These are phyloP conservation scores for Actinomucor elegans DNA, from an alignment of 371 early-diverging fungal species.

Conservation along the genomic window DNA sequence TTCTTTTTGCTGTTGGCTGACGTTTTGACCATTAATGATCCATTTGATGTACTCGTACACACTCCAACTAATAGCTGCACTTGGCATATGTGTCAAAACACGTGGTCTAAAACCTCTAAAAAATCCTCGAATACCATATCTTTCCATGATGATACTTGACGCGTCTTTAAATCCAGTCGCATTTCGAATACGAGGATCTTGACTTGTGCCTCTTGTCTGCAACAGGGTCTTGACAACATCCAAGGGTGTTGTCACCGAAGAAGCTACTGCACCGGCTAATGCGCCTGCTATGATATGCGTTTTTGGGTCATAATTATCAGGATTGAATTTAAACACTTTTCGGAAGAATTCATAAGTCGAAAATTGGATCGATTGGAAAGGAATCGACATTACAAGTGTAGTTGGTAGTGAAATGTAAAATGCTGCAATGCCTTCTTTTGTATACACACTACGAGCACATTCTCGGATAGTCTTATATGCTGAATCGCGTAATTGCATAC, in stretches of 20 bases:
- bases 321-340: slow-evolving; percentile 79
- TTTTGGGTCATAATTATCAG: slow-evolving; percentile 77
- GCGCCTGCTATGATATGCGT: slow-evolving; percentile 85
- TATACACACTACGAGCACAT: slow-evolving; percentile 65
- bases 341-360: slow-evolving; percentile 85
- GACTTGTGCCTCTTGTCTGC: slow-evolving; percentile 79
- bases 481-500: slow-evolving; percentile 84
- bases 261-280: slow-evolving; percentile 85
- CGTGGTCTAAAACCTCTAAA: slow-evolving; percentile 77
- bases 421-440: slow-evolving; percentile 77
- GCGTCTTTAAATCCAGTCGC: slow-evolving; percentile 72
- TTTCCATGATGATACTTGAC: slow-evolving; percentile 66
- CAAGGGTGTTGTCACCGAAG: slow-evolving; percentile 84
- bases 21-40: slow-evolving; percentile 39
- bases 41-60: slow-evolving; percentile 86
- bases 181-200: slow-evolving; percentile 64
- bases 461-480: slow-evolving; percentile 60
- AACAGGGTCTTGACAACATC: slow-evolving; percentile 91
- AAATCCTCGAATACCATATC: slow-evolving; percentile 76
- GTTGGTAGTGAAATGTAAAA: slow-evolving; percentile 94
- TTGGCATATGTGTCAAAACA: slow-evolving; percentile 83
- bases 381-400: slow-evolving; percentile 86
- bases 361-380: slow-evolving; percentile 91
- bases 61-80: slow-evolving; percentile 92
- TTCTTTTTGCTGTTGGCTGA: too few relatives aligned